phyloP scores from a whole-genome alignment of 139 green algal species.

The Chlorella sp. region DNA sequence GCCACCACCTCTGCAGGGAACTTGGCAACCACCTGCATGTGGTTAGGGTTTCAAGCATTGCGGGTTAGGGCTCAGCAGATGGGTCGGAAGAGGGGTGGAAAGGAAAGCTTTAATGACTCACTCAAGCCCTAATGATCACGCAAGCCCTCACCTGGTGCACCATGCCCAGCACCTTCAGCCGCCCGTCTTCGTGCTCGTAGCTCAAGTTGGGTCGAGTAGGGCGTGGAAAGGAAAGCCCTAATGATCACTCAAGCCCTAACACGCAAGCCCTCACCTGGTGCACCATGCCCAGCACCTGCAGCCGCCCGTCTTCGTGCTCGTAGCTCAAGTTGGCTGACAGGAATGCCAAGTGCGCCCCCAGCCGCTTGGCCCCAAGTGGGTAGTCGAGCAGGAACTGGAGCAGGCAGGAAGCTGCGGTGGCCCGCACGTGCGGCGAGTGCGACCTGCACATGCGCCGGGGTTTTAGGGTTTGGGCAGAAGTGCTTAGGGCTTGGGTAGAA shows the following conservation, averaged over 20 bases:
- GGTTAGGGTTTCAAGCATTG: too few relatives aligned
- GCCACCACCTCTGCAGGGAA: slow-evolving; percentile 72
- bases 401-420: slow-evolving; percentile 53
- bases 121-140: too few relatives aligned
- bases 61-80: too few relatives aligned
- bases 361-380: slow-evolving; percentile 54
- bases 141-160: slow-evolving; percentile 49
- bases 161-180: slow-evolving; percentile 65
- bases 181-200: slow-evolving; percentile 75
- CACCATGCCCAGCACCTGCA: slow-evolving; percentile 69
- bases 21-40: slow-evolving; percentile 62
- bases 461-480: too few relatives aligned
- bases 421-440: slow-evolving; percentile 42
- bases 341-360: slow-evolving; percentile 27
- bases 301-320: slow-evolving; percentile 68
- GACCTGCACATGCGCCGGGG: slow-evolving; percentile 5
- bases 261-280: slow-evolving; percentile 35
- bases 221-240: too few relatives aligned
- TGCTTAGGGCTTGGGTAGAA: too few relatives aligned
- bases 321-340: slow-evolving; percentile 45
- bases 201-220: slow-evolving; percentile 32
- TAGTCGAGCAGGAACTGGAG: slow-evolving; percentile 94
- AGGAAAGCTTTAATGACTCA: too few relatives aligned
- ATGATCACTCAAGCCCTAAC: too few relatives aligned
- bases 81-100: too few relatives aligned